Percentiles rank a stretch among this genome's conserved stretches.
Conservation (phyloP, 164 flowering plant species). For the Vitis cinerea region DNA sequence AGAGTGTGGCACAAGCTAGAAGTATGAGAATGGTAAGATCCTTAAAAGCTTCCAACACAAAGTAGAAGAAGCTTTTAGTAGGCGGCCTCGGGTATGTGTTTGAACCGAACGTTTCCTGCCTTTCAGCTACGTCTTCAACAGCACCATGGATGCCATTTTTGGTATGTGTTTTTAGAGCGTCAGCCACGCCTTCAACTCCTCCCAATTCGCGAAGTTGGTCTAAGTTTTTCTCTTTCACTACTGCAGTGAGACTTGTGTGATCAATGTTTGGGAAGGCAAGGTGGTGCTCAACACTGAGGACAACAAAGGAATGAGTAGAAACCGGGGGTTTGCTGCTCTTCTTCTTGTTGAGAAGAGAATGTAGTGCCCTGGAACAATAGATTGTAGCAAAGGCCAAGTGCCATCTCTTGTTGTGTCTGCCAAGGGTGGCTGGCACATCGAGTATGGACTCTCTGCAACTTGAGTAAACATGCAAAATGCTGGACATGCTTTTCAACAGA, state of each 20-base stretch:
- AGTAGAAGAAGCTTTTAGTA: constrained; percentile 27
- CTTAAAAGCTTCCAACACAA: constrained; percentile 38
- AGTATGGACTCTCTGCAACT: neutral
- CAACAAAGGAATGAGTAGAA: too few species aligned
- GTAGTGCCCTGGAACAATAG: constrained; percentile 12
- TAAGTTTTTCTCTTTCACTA: constrained; percentile 34
- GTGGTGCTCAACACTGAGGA: too few species aligned
- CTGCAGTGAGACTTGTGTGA: constrained; percentile 13
- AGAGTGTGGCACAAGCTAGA: constrained; percentile 30
- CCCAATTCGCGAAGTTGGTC: constrained; percentile 19
- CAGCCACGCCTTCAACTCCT: constrained; percentile 27
- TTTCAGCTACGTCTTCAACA: constrained; percentile 17
- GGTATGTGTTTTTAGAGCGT: constrained; percentile 15
- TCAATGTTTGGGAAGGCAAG: constrained; percentile 10
- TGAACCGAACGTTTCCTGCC: constrained; percentile 29
- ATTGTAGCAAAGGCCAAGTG: constrained; percentile 6
- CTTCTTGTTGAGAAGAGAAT: neutral
- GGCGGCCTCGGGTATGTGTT: constrained; percentile 37
- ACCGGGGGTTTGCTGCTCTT: too few species aligned
- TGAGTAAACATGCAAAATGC: neutral
- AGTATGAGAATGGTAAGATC: constrained; percentile 39
- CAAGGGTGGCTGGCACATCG: neutral
- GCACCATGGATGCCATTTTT: constrained; percentile 24
- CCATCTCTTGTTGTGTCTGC: neutral
- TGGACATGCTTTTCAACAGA: neutral